Evolutionary conservation across 78 protist species (phyloP), one percentile per base, ranked within the genome.

Genomic region (Dictyostelium purpureum): DNA sequence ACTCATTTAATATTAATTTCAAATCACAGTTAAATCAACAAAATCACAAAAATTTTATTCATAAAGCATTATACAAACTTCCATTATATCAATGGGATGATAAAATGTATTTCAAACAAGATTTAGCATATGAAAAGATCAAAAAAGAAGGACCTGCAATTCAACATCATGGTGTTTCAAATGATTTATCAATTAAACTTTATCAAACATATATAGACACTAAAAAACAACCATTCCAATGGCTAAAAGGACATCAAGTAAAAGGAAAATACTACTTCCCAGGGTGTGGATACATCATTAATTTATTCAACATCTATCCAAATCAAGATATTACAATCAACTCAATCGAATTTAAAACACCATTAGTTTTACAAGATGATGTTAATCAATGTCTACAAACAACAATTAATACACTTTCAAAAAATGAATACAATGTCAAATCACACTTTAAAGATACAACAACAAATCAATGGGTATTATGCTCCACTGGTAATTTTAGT

Each of bases 31-130:
- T 45, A n/a, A n/a, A n/a, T n/a, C n/a, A n/a, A n/a, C n/a, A n/a
- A n/a, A n/a, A n/a, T n/a, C n/a, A n/a, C n/a, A n/a, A n/a, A n/a
- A n/a, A n/a, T n/a, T n/a, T n/a, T n/a, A n/a, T n/a, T n/a, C n/a
- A n/a, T n/a, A n/a, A n/a, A n/a, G n/a, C n/a, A n/a, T n/a, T n/a
- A n/a, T n/a, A n/a, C n/a, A n/a, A n/a, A n/a, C n/a, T n/a, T n/a
- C 85, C 85, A 52, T 5, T 35, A 14, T 77, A 77, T 40, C 85
- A 77, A 59, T 77, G 85, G 85, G 87, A 78, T 78, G 43, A 21
- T 45, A 31, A 78, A 16, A 0, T 1, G 1, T 63, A 63, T 63
- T 78, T 43, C 40, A 45, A 61, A 28, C 75, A 28, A n/a, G 65
- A 37, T 57, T 77, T 28, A 4, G 0, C 5, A 24, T 31, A 61